Evolutionary conservation across 176 grass and related monocot species (phyloP), one percentile per base, ranked within the genome.

Genomic region (Rhynchospora tenuis): DNA sequence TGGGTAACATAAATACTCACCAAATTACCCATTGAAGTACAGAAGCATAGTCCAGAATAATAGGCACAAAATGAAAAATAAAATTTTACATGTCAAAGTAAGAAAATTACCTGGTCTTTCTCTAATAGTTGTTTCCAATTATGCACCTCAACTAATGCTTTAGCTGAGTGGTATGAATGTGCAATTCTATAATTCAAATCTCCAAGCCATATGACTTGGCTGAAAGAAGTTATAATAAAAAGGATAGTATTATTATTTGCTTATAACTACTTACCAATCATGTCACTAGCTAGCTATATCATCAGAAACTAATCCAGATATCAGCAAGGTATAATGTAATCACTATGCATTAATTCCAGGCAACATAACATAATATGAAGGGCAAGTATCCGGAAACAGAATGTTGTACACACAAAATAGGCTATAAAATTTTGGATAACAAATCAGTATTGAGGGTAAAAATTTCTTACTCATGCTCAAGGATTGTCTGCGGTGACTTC

Each of bases 131-230:
- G 89, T 84, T 89, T 98, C 95, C 95, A 98, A 16, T 90, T 93
- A 80, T 94, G 95, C 92, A 93, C 95, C 88, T 95, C 86, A 80
- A 98, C 92, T 7, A 98, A 89, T 64, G 91, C 83, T 88, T 93
- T 98, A 43, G 95, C 90, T 7, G 90, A 93, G 24, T 87, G 87
- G 68, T 98, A 98, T 0, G 95, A 93, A 84, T 95, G 92, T 51
- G 95, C 86, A 77, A 98, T 93, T 68, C 95, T 89, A 84, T 98
- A 98, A 90, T 98, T 98, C 87, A 98, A 90, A 85, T 98, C 95
- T 69, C 95, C 95, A 84, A 98, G 95, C 95, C 95, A 98, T 91
- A 98, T 88, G 64, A 98, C 87, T 9, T 90, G 90, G 76, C 95
- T 98, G 92, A 83, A 81, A 83, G 12, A 62, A 62, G n/a, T 54